These are phyloP conservation scores for Casuarina cunninghamiana DNA, from an alignment of 306 rosid genomes.

Conservation along the genomic window DNA sequence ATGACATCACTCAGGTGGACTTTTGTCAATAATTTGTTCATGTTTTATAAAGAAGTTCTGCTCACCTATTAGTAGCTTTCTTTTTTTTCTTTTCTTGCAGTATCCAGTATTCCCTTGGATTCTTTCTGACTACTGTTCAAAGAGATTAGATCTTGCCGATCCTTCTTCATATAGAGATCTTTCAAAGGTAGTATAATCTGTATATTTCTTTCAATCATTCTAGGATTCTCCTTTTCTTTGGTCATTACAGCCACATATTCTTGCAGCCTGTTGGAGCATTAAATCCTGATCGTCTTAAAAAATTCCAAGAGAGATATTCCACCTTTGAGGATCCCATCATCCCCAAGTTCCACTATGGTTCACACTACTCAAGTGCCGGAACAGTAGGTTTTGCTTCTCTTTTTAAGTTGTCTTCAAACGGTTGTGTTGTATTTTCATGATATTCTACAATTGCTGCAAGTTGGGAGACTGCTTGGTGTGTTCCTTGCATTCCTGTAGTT, in stretches of 20 bases:
- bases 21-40: conserved; percentile 24
- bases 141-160: conserved; percentile 79
- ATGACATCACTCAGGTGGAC: conserved; percentile 94
- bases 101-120: conserved; percentile 99
- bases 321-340: conserved; percentile 94
- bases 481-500: neutral
- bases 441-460: neutral
- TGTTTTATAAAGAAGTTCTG: conserved; percentile 27
- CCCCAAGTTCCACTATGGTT: conserved; percentile 96
- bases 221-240: conserved; percentile 16
- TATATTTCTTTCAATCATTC: conserved; percentile 29
- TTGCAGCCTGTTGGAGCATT: conserved; percentile 93
- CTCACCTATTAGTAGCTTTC: conserved; percentile 22
- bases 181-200: conserved; percentile 66
- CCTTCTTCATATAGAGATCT: conserved; percentile 90
- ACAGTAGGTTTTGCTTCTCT: conserved; percentile 58
- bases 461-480: neutral
- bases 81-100: conserved; percentile 49
- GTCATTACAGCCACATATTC: conserved; percentile 19
- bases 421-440: neutral
- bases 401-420: neutral
- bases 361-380: conserved; percentile 99
- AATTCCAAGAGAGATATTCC: conserved; percentile 87
- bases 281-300: conserved; percentile 73
- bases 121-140: conserved; percentile 89